These are phyloP conservation scores for Rosa rugosa DNA, from an alignment of 306 rosid genomes.

Conservation along the genomic window DNA sequence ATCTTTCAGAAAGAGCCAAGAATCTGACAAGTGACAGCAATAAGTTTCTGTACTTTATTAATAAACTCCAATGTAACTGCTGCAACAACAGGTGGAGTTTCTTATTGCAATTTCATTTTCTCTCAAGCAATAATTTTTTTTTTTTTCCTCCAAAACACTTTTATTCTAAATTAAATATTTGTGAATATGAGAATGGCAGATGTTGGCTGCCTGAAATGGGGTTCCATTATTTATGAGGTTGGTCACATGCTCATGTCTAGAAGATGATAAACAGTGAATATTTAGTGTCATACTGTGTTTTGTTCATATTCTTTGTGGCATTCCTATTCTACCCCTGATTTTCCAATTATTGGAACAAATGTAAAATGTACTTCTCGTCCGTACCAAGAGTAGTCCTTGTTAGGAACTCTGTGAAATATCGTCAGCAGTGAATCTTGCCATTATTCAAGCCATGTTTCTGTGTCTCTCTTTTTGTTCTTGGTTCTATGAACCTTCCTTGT, in stretches of 20 bases:
- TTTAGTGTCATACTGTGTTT: not conserved
- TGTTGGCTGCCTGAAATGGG: constrained; percentile 30
- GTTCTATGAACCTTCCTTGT: constrained; percentile 15
- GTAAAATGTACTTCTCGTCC: constrained; percentile 9
- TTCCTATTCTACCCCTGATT: constrained; percentile 19
- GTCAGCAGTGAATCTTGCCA: constrained; percentile 1
- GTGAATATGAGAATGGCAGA: constrained; percentile 17
- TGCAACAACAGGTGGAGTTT: constrained; percentile 14
- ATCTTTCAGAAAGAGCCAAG: constrained; percentile 38
- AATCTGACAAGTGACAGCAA: constrained; percentile 43
- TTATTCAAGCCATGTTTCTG: not conserved
- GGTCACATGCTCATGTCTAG: constrained; percentile 40
- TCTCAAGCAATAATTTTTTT: not conserved
- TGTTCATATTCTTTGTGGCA: not conserved
- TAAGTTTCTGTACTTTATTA: constrained; percentile 31
- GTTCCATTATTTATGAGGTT: constrained; percentile 36
- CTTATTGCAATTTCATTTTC: constrained; percentile 13
- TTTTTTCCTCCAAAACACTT: not conserved
- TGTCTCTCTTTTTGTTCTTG: constrained; percentile 1
- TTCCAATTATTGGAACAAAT: constrained; percentile 12
- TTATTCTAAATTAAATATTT: not conserved
- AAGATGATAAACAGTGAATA: constrained; percentile 11
- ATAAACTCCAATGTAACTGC: constrained; percentile 26
- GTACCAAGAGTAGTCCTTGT: constrained; percentile 25
- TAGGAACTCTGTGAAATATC: not conserved